phyloP scores from a whole-genome alignment of 768 basidiomycete species.

The Vararia minispora region DNA sequence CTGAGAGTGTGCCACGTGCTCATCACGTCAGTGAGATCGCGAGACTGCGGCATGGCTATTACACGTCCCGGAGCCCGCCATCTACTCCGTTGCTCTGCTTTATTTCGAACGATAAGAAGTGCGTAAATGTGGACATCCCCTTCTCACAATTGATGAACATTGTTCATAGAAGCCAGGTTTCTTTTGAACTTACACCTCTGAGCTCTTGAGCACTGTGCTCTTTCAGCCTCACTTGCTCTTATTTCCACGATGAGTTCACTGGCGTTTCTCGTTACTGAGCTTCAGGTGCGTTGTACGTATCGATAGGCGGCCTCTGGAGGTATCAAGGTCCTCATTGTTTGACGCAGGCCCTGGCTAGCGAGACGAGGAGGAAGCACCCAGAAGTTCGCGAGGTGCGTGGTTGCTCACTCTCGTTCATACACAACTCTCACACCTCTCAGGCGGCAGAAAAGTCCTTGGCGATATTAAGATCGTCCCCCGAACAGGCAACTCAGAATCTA shows the following conservation, averaged over 20 bases:
- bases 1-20: too few species aligned
- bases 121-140: too few species aligned
- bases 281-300: conserved; percentile 37
- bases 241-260: conserved; percentile 45
- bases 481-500: conserved; percentile 60
- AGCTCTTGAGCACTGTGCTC: too few species aligned
- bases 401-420: background rate
- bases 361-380: conserved; percentile 81
- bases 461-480: conserved; percentile 72
- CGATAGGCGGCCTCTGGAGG: background rate
- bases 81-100: too few species aligned
- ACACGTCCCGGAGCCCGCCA: too few species aligned
- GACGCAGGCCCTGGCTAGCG: conserved; percentile 72
- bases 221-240: too few species aligned
- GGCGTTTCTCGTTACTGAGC: conserved; percentile 61
- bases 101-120: too few species aligned
- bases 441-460: conserved; percentile 83
- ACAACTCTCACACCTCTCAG: conserved; percentile 21
- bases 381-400: conserved; percentile 81
- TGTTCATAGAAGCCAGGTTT: too few species aligned
- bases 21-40: too few species aligned
- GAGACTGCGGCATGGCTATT: too few species aligned
- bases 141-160: too few species aligned
- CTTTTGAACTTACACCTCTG: too few species aligned
- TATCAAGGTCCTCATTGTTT: conserved; percentile 2